A percentile compares a stretch with the other conserved stretches of the same genome.
Evolutionary conservation across 768 basidiomycete genomes (phyloP).

Genomic region (Pulveroboletus ravenelii): DNA sequence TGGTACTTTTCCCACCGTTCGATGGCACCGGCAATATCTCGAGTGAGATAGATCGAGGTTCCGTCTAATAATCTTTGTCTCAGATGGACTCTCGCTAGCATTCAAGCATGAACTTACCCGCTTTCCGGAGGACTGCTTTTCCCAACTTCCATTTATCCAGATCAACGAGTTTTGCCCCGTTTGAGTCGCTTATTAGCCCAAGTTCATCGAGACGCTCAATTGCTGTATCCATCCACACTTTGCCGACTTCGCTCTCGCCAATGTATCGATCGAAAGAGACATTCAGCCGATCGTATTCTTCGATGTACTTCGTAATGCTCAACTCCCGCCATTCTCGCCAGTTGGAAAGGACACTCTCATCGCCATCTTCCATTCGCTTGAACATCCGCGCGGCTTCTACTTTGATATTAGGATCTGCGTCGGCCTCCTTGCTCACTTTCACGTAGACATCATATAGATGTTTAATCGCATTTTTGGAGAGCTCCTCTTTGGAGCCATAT

Average conservation of each 20-base stretch:
- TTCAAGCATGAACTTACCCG: constrained; percentile 40
- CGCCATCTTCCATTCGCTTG: constrained; percentile 92
- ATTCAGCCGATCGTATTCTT: constrained; percentile 86
- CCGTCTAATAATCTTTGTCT: constrained; percentile 53
- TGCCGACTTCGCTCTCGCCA: constrained; percentile 80
- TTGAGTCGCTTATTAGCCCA: constrained; percentile 68
- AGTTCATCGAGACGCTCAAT: constrained; percentile 63
- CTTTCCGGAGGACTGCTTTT: constrained; percentile 87
- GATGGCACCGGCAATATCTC: constrained; percentile 91
- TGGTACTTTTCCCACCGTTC: constrained; percentile 91
- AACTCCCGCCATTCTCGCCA: constrained; percentile 93
- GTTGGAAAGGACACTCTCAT: constrained; percentile 74
- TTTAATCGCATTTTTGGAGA: constrained; percentile 87
- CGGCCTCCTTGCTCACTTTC: constrained; percentile 84
- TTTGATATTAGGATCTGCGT: constrained; percentile 66
- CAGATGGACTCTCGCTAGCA: not conserved
- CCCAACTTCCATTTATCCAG: constrained; percentile 87
- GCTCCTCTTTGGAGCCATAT: constrained; percentile 80
- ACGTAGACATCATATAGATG: constrained; percentile 95
- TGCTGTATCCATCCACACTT: constrained; percentile 68
- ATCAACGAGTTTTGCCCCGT: constrained; percentile 85
- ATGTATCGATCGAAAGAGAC: constrained; percentile 89
- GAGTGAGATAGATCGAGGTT: constrained; percentile 89
- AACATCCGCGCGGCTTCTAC: constrained; percentile 80
- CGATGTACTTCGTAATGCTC: constrained; percentile 83